A percentile compares a stretch with the other conserved stretches of the same genome.
These are phyloP conservation scores for Dacryopinax primogenitus DNA, from an alignment of 768 basidiomycete species.

Conservation along the genomic window DNA sequence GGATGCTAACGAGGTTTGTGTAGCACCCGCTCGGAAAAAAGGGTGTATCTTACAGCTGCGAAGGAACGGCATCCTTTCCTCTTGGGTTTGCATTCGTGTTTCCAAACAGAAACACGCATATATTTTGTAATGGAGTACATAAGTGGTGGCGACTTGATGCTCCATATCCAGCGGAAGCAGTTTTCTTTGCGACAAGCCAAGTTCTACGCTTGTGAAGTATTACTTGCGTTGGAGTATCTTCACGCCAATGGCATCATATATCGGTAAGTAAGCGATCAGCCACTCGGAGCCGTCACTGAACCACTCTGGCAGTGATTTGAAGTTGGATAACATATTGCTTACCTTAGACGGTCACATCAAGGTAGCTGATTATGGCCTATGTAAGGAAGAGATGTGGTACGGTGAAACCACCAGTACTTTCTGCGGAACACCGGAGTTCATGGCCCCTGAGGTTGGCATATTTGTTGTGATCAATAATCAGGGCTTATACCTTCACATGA, in stretches of 20 bases:
- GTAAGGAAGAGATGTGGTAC: conserved; percentile 98
- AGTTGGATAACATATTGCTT: conserved; percentile 93
- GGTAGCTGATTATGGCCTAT: conserved; percentile 96
- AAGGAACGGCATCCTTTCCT: conserved; percentile 95
- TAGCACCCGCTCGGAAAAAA: conserved; percentile 97
- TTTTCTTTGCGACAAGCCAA: conserved; percentile 98
- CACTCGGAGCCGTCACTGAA: neutral
- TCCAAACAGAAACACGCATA: conserved; percentile 97
- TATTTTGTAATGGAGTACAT: conserved; percentile 99
- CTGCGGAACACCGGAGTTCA: conserved; percentile 98
- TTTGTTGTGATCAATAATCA: neutral
- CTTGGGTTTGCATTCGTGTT: conserved; percentile 92
- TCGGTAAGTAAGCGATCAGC: conserved; percentile 42
- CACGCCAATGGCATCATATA: conserved; percentile 98
- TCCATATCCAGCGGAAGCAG: conserved; percentile 97
- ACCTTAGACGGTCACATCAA: conserved; percentile 97
- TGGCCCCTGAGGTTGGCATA: conserved; percentile 87
- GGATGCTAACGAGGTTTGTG: neutral
- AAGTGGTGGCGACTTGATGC: conserved; percentile 96
- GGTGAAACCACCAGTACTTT: conserved; percentile 96
- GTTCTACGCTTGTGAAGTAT: conserved; percentile 94
- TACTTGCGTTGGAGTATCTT: conserved; percentile 94
- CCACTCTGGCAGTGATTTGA: conserved; percentile 58
- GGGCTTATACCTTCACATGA: conserved; percentile 10
- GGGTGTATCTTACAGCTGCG: conserved; percentile 95